Conservation (phyloP, 495 filamentous ascomycete genomes). For the Aspergillus hancockii region DNA sequence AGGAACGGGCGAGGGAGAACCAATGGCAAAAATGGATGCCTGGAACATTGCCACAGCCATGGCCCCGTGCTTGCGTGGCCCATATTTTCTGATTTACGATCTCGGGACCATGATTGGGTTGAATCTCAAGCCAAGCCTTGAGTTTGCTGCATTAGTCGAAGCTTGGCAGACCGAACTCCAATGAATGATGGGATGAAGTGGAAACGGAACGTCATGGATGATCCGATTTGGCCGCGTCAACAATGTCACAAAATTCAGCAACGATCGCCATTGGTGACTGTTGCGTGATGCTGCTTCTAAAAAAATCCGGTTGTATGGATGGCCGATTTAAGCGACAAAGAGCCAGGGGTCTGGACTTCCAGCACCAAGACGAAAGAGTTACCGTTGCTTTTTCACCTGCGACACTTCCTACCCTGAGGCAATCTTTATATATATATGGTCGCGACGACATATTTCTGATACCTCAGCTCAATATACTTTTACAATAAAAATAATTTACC, state of each 20-base stretch:
- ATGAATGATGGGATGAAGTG: background rate
- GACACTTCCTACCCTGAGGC: too few relatives aligned
- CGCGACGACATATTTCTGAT: too few relatives aligned
- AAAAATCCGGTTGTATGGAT: background rate
- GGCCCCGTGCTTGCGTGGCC: constrained; percentile 8
- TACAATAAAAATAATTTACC: too few relatives aligned
- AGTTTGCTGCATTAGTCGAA: constrained; percentile 24
- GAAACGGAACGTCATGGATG: constrained; percentile 13
- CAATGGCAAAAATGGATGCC: constrained; percentile 8
- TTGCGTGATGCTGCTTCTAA: constrained; percentile 16
- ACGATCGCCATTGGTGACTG: constrained; percentile 12
- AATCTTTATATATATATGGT: too few relatives aligned
- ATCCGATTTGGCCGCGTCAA: constrained; percentile 22
- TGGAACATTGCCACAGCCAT: background rate
- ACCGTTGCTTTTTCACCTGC: too few relatives aligned
- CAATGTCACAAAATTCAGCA: constrained; percentile 1
- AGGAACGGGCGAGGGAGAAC: background rate
- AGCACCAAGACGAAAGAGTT: background rate
- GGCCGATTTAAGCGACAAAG: constrained; percentile 1
- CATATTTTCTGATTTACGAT: background rate
- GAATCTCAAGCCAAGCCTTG: constrained; percentile 13
- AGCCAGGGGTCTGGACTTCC: background rate
- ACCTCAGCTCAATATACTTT: too few relatives aligned
- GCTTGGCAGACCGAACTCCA: constrained; percentile 16
- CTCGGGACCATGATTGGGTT: background rate